A percentile compares a stretch with the other conserved stretches of the same genome.
phyloP scores from a whole-genome alignment of 2,329 filamentous ascomycete genomes.

The Monosporascus sp. region DNA sequence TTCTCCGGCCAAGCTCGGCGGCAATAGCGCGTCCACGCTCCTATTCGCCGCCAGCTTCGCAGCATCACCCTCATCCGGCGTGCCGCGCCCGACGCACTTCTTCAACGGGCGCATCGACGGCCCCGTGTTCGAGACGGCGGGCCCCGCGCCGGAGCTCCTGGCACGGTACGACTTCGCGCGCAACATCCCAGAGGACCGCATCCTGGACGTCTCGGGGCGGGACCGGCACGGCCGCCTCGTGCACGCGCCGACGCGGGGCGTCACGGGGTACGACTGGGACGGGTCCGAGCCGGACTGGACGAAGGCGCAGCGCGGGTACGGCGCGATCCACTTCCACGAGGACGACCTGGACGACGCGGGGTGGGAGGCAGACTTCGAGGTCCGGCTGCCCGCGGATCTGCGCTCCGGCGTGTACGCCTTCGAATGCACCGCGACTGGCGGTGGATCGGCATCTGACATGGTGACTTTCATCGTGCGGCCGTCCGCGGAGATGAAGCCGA shows the following conservation, averaged over 20 bases:
- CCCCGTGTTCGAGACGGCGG: slow-evolving; percentile 1
- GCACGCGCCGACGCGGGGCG: slow-evolving; percentile 27
- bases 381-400: slow-evolving; percentile 14
- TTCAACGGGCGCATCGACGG: slow-evolving; percentile 16
- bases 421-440: slow-evolving; percentile 1
- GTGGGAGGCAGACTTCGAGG: slow-evolving; percentile 26
- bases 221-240: slow-evolving; percentile 19
- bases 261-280: slow-evolving; percentile 28
- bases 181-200: slow-evolving; percentile 3
- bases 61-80: not conserved
- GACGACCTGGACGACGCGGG: slow-evolving; percentile 31
- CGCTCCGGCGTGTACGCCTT: slow-evolving; percentile 22
- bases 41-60: slow-evolving; percentile 1
- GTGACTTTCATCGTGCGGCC: slow-evolving; percentile 28
- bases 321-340: slow-evolving; percentile 33
- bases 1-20: not conserved
- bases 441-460: slow-evolving; percentile 9
- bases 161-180: slow-evolving; percentile 1
- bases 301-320: slow-evolving; percentile 25
- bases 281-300: slow-evolving; percentile 27
- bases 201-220: slow-evolving; percentile 19
- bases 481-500: slow-evolving; percentile 1
- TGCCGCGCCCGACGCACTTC: slow-evolving; percentile 5
- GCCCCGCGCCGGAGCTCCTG: not conserved
- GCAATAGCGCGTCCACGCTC: not conserved